Percentiles rank a stretch among this genome's conserved stretches.
Conservation (phyloP, 768 basidiomycete genomes). For the Lactifluus echinatus region DNA sequence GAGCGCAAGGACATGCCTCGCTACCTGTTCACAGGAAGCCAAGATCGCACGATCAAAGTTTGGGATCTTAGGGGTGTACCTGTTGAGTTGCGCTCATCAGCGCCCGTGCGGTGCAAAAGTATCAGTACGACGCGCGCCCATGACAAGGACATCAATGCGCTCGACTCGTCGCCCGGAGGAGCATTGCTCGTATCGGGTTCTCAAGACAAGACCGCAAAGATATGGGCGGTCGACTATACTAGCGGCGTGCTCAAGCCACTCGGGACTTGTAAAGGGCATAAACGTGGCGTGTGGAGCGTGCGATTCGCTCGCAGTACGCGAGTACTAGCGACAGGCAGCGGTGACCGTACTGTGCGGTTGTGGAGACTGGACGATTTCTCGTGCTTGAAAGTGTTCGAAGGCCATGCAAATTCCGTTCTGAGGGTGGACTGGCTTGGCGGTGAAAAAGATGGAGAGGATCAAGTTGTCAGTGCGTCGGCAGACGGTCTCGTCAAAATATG, state of each 20-base stretch:
- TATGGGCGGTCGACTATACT: conserved; percentile 62
- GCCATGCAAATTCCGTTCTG: conserved; percentile 94
- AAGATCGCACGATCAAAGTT: conserved; percentile 97
- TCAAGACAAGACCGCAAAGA: conserved; percentile 90
- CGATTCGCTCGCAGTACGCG: conserved; percentile 79
- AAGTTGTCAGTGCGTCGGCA: conserved; percentile 83
- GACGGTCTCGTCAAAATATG: conserved; percentile 96
- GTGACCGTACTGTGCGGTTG: conserved; percentile 88
- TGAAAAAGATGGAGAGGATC: conserved; percentile 36
- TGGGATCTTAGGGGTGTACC: conserved; percentile 76
- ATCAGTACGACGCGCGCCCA: conserved; percentile 85
- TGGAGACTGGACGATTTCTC: conserved; percentile 94
- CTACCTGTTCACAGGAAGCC: conserved; percentile 92
- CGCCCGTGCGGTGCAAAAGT: conserved; percentile 53
- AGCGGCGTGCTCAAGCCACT: conserved; percentile 65
- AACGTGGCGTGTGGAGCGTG: conserved; percentile 93
- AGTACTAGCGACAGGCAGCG: conserved; percentile 86
- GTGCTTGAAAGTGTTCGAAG: conserved; percentile 95
- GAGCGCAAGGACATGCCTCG: conserved; percentile 42
- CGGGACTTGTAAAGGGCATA: conserved; percentile 93
- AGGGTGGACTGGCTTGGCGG: conserved; percentile 86
- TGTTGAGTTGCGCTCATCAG: conserved; percentile 24
- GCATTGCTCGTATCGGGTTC: conserved; percentile 85
- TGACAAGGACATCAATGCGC: conserved; percentile 97
- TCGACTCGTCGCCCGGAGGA: conserved; percentile 90